Base-by-base conservation (phyloP, 2,329 filamentous ascomycete species). In the Aaosphaeria pasadenensis region DNA sequence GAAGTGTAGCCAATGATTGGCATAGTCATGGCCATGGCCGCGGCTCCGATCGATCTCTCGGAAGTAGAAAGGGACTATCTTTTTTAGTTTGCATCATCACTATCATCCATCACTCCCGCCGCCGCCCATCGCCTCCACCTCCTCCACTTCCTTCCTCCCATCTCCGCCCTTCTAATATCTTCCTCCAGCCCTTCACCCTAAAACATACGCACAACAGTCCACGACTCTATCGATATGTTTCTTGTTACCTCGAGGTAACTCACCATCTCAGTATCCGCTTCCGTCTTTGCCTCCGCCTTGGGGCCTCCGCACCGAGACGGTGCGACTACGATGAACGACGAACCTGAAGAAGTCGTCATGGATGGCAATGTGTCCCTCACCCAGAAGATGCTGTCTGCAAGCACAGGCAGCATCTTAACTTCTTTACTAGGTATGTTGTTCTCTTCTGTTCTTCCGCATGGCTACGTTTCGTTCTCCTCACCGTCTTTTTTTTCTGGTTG, bases 361-460 rank as follows among this genome's bases (percentile, higher is more conserved):
- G 73, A 75, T 35, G 71, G 78, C 29, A 85, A 92, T 52, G 89
- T 95, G 55, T 91, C 91, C 5, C 81, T 91, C 24, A 73, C 80
- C 9, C 92, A 97, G 75, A 94, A 92, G 76, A 99, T 99, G 94
- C 71, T 95, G 46, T 96, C 92, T 48, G 94, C 94, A 43, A 89
- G 92, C 56, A 87, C 87, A 46, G 94, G 94, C 50, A 97, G 91
- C 71, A 74, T 99, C 48, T 71, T 97, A 54, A 97, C 92, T 6
- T 94, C 91, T 17, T 72, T 97, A 29, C 80, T 97, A 39, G 89
- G 91, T 96, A 79, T 56, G 82, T 60, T 30, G 33, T 55, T 39
- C 39, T 30, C 39, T 41, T 41, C 11, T 32, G 30, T 5, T 7
- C 44, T 17, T 33, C 28, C 39, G 9, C 31, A n/a, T 11, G 29